Evolutionary conservation across 768 basidiomycete genomes (phyloP).

Genomic region (Tylopilus sp.): DNA sequence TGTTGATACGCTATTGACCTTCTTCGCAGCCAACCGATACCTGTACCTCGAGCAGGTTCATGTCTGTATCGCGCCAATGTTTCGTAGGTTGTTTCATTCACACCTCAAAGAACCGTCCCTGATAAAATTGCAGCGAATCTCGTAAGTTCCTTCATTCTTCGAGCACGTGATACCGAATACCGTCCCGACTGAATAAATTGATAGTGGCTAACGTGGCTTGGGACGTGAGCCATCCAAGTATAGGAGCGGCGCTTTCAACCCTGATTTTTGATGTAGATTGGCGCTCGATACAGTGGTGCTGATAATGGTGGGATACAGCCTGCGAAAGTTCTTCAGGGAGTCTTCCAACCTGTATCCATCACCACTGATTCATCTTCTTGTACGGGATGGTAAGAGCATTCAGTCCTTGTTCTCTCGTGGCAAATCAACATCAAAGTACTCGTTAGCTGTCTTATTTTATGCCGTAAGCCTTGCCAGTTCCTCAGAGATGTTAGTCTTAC

Average conservation of each 20-base stretch:
- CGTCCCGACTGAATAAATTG: no score
- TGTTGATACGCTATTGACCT: no score
- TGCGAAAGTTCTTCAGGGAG: slow-evolving; percentile 1
- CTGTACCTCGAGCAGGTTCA: no score
- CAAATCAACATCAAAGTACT: neutral
- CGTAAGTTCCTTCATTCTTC: no score
- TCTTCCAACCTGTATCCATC: neutral
- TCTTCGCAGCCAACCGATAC: no score
- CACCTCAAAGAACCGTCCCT: no score
- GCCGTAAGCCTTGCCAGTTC: neutral
- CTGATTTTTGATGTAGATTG: slow-evolving; percentile 2
- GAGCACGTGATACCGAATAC: no score
- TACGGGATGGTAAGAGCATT: slow-evolving; percentile 6
- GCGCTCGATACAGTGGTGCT: slow-evolving; percentile 6
- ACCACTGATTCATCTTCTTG: slow-evolving; percentile 6
- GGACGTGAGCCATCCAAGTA: neutral
- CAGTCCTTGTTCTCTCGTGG: no score
- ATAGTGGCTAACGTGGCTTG: slow-evolving; percentile 13
- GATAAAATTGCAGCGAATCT: no score
- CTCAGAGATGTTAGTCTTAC: neutral
- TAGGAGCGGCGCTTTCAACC: neutral
- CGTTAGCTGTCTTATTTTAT: slow-evolving; percentile 9
- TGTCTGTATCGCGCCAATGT: no score
- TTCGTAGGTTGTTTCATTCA: no score
- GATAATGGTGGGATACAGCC: slow-evolving; percentile 1